A percentile compares a stretch with the other conserved stretches of the same genome.
Conservation (phyloP, 1,284 basidiomycete genomes). For the Cutaneotrichosporon sp. region DNA sequence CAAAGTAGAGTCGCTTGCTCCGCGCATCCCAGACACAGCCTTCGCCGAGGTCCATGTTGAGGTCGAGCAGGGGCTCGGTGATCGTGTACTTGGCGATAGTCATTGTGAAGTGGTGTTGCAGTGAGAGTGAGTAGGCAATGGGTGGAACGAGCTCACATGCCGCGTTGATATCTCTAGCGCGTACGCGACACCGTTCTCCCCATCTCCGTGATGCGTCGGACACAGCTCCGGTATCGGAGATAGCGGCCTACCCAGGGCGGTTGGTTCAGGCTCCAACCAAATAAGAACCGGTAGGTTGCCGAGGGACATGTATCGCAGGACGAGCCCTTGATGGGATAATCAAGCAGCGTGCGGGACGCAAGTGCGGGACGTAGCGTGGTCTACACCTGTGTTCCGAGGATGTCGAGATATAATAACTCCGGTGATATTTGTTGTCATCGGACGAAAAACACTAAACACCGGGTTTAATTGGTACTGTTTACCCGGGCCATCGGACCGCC, state of each 20-base stretch:
- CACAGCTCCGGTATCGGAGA: not conserved
- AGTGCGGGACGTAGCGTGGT: too few relatives aligned
- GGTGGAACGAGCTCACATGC: not conserved
- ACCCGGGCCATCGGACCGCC: not conserved
- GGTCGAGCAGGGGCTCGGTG: constrained; percentile 22
- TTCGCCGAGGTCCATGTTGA: constrained; percentile 27
- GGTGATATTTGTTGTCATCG: not conserved
- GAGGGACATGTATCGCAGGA: too few relatives aligned
- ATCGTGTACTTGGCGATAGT: constrained; percentile 16
- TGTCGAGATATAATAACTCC: too few relatives aligned
- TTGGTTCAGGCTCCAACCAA: too few relatives aligned
- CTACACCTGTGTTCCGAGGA: too few relatives aligned
- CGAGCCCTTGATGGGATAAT: too few relatives aligned
- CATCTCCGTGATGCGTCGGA: not conserved
- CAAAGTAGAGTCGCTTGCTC: constrained; percentile 28
- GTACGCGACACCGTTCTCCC: not conserved
- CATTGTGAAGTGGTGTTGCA: not conserved
- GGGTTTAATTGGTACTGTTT: not conserved
- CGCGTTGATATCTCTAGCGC: not conserved
- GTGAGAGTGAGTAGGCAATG: not conserved
- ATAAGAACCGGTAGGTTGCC: too few relatives aligned
- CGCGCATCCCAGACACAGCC: constrained; percentile 23
- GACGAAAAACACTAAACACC: not conserved
- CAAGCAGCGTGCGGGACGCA: too few relatives aligned
- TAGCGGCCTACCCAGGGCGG: not conserved